A percentile compares a stretch with the other conserved stretches of the same genome.
Evolutionary conservation across 805 yeast genomes (phyloP).

Genomic region (Debaryomyces castellii): DNA sequence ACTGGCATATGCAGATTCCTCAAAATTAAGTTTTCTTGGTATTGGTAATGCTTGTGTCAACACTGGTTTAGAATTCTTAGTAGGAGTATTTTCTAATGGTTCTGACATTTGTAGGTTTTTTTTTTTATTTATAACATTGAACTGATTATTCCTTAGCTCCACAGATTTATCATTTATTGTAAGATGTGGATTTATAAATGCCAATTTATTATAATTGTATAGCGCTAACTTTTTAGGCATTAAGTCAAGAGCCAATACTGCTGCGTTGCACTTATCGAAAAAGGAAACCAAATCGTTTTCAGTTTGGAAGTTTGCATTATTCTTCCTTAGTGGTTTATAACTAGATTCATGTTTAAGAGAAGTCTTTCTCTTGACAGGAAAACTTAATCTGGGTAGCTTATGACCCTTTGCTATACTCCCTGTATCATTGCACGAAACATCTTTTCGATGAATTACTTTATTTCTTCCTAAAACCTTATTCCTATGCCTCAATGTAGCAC

Average conservation of each 20-base stretch:
- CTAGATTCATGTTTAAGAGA: slow-evolving; percentile 25
- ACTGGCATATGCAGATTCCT: slow-evolving; percentile 19
- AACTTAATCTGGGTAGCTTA: slow-evolving; percentile 18
- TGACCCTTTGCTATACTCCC: not conserved
- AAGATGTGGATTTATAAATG: slow-evolving; percentile 13
- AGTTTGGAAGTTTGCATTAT: slow-evolving; percentile 20
- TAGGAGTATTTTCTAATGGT: slow-evolving; percentile 15
- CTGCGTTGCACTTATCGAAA: slow-evolving; percentile 17
- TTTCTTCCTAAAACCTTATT: slow-evolving; percentile 28
- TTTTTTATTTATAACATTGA: not conserved
- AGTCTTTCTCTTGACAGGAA: slow-evolving; percentile 35
- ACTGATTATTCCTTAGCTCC: slow-evolving; percentile 4
- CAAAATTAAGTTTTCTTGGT: not conserved
- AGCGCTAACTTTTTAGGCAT: slow-evolving; percentile 28
- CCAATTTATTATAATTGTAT: slow-evolving; percentile 19
- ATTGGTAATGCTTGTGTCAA: not conserved
- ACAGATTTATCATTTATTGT: not conserved
- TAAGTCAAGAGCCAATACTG: slow-evolving; percentile 22
- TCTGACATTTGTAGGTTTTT: slow-evolving; percentile 9
- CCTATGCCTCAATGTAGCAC: slow-evolving; percentile 31
- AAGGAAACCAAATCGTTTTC: slow-evolving; percentile 20
- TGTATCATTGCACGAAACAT: slow-evolving; percentile 3
- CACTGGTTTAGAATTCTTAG: slow-evolving; percentile 2
- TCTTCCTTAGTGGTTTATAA: slow-evolving; percentile 16
- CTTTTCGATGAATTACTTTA: slow-evolving; percentile 21